Base-by-base conservation (phyloP, 805 yeast species). In the Lipomyces mesembrius region DNA sequence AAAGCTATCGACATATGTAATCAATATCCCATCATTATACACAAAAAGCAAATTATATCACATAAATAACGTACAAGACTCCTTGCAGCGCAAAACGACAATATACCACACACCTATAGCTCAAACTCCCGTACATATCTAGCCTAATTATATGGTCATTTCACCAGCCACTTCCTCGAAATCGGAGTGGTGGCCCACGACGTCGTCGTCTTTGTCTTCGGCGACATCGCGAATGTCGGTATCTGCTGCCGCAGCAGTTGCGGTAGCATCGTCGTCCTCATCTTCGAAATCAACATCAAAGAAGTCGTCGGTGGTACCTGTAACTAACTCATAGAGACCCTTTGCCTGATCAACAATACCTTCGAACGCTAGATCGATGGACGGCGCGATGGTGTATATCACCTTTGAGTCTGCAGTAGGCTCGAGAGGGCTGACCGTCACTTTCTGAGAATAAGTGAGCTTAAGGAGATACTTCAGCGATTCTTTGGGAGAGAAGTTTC, bases 211-310 rank as follows among this genome's bases (percentile, higher is more conserved):
- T 34, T 49, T 59, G 12, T 29, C 57, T 27, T 34, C 60, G 29
- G 32, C 59, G 3, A 54, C 51, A 49, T 58, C 68, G 14, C 64
- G 39, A 20, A 57, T 22, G 7, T 46, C 55, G 20, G 65, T 58
- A 52, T 60, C 67, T 3, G 70, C 51, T 11, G 59, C 56, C 43
- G 54, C 54, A 5, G 64, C 68, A 14, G 65, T 59, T 6, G 67
- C 69, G 9, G 66, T 39, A 14, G 61, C 62, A 37, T 81, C 84
- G 46, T 87, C 93, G 56, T 90, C 97, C 25, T 92, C 97, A 77
- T 94, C 98, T 78, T 94, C 98, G 75, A 94, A 94, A 78, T 94
- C 98, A 54, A 94, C 91, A 77, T 92, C 97, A 76, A 94, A 94
- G 80, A 95, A 95, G 78, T 94, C 98, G 74, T 94, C 98, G 76